Evolutionary conservation across 768 basidiomycete species (phyloP).

Genomic region (Kwoniella mangroviensis): DNA sequence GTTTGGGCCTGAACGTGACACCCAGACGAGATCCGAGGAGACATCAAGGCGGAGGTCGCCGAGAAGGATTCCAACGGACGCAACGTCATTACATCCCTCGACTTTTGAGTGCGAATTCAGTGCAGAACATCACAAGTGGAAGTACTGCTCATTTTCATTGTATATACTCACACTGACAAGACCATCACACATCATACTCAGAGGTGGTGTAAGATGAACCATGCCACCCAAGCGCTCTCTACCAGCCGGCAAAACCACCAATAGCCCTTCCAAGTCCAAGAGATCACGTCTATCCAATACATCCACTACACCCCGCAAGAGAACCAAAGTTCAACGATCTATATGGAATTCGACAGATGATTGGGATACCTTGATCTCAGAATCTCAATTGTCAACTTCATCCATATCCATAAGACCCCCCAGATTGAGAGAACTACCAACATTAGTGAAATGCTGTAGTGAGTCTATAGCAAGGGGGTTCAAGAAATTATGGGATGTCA

Average conservation of each 20-base stretch:
- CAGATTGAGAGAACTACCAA: constrained; percentile 31
- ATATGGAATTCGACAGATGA: constrained; percentile 46
- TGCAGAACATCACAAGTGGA: too few relatives aligned
- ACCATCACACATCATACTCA: too few relatives aligned
- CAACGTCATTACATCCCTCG: background rate
- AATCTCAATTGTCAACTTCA: constrained; percentile 41
- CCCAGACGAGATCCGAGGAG: background rate
- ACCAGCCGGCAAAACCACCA: background rate
- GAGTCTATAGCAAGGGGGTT: constrained; percentile 34
- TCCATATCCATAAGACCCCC: constrained; percentile 39
- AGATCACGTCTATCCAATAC: background rate
- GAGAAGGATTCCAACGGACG: background rate
- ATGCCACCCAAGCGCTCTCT: background rate
- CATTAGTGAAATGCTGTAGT: constrained; percentile 27
- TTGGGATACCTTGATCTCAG: constrained; percentile 44
- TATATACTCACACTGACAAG: too few relatives aligned
- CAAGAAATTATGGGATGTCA: constrained; percentile 41
- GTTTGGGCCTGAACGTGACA: background rate
- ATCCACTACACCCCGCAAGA: background rate
- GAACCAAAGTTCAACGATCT: constrained; percentile 18
- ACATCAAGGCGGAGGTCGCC: background rate
- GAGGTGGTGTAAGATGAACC: background rate
- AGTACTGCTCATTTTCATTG: too few relatives aligned
- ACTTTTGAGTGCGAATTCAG: background rate
- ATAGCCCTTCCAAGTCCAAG: background rate